Evolutionary conservation across 306 rosid species (phyloP).

Genomic region (Lathyrus tuberosus): DNA sequence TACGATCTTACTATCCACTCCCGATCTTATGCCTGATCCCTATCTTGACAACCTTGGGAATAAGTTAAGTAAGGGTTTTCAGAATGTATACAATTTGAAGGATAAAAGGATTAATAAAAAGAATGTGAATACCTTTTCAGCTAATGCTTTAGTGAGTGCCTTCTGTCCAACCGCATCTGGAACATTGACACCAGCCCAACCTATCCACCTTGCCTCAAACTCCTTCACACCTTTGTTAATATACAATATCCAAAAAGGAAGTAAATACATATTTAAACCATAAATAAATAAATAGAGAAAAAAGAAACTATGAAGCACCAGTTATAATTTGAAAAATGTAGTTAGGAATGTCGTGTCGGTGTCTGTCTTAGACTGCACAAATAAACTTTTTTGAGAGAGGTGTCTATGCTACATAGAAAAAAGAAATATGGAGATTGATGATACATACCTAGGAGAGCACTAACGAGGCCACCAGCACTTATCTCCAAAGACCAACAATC

Average conservation of each 20-base stretch:
- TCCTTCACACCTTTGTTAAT: slow-evolving; percentile 75
- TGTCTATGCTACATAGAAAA: no score
- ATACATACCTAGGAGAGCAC: slow-evolving; percentile 77
- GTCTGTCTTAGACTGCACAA: no score
- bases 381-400: no score
- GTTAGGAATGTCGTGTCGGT: no score
- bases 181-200: slow-evolving; percentile 97
- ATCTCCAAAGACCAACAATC: slow-evolving; percentile 76
- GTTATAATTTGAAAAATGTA: no score
- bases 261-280: no score
- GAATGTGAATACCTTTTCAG: slow-evolving; percentile 57
- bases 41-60: no score
- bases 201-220: slow-evolving; percentile 95
- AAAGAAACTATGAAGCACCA: not conserved
- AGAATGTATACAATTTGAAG: not conserved
- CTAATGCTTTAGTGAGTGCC: slow-evolving; percentile 78
- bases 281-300: no score
- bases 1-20: no score
- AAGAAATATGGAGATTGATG: not conserved
- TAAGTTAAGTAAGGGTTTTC: no score
- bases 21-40: no score
- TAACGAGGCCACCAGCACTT: slow-evolving; percentile 94
- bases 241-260: no score
- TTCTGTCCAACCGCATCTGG: slow-evolving; percentile 73
- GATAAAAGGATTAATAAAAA: not conserved